A percentile compares a stretch with the other conserved stretches of the same genome.
Conservation (phyloP, 306 rosid species). For the Heteromeles arbutifolia region DNA sequence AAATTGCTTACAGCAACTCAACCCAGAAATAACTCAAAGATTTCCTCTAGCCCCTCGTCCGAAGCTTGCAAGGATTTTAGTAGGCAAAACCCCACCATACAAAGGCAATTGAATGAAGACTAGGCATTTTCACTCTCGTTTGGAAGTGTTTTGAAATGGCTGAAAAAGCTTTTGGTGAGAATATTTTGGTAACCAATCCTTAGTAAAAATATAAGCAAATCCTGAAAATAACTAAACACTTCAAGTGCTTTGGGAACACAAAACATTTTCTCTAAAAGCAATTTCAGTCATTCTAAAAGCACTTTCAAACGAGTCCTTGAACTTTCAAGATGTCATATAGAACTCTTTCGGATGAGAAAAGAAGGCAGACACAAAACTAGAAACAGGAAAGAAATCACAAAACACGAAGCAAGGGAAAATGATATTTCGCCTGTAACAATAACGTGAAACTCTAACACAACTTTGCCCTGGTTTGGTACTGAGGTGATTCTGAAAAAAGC, state of each 20-base stretch:
- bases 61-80: neutral
- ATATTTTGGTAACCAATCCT: too few relatives aligned
- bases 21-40: neutral
- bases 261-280: too few relatives aligned
- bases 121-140: neutral
- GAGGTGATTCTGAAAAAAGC: too few relatives aligned
- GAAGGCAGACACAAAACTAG: neutral
- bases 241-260: too few relatives aligned
- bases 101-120: neutral
- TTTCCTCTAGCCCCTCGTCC: neutral
- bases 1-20: neutral
- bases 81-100: neutral
- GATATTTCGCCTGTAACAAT: neutral
- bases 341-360: neutral
- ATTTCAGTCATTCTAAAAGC: too few relatives aligned
- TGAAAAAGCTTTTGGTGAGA: too few relatives aligned
- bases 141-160: too few relatives aligned
- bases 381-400: neutral
- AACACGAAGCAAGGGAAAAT: neutral
- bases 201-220: rapidly evolving
- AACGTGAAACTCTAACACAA: neutral
- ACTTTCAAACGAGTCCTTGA: too few relatives aligned
- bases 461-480: too few relatives aligned
- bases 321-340: neutral
- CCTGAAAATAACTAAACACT: too few relatives aligned